phyloP scores from a whole-genome alignment of 1,284 basidiomycete species.

The Melampsora occidentalis region DNA sequence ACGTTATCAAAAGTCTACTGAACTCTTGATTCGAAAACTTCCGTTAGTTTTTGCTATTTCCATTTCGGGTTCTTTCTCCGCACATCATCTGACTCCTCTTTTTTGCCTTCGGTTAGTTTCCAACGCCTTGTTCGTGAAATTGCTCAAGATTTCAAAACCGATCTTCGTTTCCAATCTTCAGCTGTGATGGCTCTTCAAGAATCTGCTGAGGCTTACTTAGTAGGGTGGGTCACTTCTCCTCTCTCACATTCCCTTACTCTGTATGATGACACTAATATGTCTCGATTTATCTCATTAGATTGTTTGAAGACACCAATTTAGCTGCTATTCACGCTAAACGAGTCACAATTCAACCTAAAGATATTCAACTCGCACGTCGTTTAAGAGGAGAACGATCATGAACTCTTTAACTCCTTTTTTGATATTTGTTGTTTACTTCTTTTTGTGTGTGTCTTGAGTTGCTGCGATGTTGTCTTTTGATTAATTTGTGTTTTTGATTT shows the following conservation, averaged over 20 bases:
- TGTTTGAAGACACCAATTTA: constrained; percentile 49
- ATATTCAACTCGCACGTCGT: constrained; percentile 90
- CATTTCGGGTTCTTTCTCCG: constrained; percentile 33
- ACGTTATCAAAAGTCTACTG: constrained; percentile 55
- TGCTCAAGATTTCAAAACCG: constrained; percentile 58
- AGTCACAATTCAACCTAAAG: constrained; percentile 95
- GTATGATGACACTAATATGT: too few species aligned
- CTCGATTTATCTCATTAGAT: constrained; percentile 1
- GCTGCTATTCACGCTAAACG: constrained; percentile 67
- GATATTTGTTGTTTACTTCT: not conserved
- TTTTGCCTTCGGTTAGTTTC: constrained; percentile 44
- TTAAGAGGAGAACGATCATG: constrained; percentile 71
- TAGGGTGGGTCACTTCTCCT: constrained; percentile 46
- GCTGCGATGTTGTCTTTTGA: not conserved
- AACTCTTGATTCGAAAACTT: constrained; percentile 60
- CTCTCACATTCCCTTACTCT: not conserved
- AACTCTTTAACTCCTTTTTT: not conserved
- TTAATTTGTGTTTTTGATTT: too few species aligned
- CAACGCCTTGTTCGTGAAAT: constrained; percentile 51
- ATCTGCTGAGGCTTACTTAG: constrained; percentile 64
- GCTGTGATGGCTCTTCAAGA: constrained; percentile 62
- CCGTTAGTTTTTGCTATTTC: constrained; percentile 41
- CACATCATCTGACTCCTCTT: constrained; percentile 57
- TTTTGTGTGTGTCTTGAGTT: not conserved
- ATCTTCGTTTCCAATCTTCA: constrained; percentile 70